These are phyloP conservation scores for Fusarium pilosicola DNA, from an alignment of 2,329 filamentous ascomycete genomes.

Conservation along the genomic window DNA sequence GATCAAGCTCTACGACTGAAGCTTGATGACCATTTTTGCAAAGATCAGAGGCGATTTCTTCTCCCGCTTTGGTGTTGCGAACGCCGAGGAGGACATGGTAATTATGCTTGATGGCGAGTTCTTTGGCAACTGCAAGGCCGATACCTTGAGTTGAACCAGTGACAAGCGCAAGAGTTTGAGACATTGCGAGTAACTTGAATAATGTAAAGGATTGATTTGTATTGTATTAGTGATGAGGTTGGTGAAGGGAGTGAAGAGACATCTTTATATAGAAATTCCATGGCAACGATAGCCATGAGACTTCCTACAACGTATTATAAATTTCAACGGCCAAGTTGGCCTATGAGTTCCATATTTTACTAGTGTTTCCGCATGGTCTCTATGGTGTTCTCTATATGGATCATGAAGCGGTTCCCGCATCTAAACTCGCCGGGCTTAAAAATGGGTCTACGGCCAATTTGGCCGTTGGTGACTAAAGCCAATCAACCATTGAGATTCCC, in stretches of 20 bases:
- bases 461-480: not conserved
- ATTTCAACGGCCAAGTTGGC: not conserved
- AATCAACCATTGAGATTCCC: not conserved
- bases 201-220: not conserved
- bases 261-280: too few relatives aligned
- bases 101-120: conserved; percentile 40
- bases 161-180: conserved; percentile 28
- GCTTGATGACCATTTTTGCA: conserved; percentile 36
- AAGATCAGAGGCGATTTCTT: conserved; percentile 40
- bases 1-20: conserved; percentile 42
- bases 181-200: not conserved
- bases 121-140: conserved; percentile 28
- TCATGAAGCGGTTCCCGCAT: too few relatives aligned
- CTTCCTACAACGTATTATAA: too few relatives aligned
- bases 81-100: conserved; percentile 50
- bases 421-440: not conserved
- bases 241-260: not conserved
- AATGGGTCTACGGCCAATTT: not conserved
- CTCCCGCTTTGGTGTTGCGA: conserved; percentile 42
- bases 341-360: too few relatives aligned
- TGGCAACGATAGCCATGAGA: too few relatives aligned
- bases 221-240: not conserved
- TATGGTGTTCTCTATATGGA: too few relatives aligned
- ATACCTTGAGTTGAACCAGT: conserved; percentile 42
- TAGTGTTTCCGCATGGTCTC: too few relatives aligned